These are phyloP conservation scores for Eurotiales sp. DNA, from an alignment of 2,329 filamentous ascomycete genomes.

Conservation along the genomic window DNA sequence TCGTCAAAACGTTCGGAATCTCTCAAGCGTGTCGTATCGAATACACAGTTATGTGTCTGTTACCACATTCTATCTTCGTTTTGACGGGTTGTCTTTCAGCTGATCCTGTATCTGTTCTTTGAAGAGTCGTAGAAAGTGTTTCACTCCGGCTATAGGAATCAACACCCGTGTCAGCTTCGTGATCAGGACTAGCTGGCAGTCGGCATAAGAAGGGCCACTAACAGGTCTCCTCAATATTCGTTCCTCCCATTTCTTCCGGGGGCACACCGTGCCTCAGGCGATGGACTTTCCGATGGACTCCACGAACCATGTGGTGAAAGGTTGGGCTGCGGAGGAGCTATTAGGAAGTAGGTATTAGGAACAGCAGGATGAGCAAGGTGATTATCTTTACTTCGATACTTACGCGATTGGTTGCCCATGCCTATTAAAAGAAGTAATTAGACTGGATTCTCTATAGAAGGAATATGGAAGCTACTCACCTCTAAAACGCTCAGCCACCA, in stretches of 20 bases:
- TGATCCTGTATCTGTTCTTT: slow-evolving; percentile 43
- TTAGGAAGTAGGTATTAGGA: slow-evolving; percentile 2
- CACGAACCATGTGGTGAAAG: slow-evolving; percentile 43
- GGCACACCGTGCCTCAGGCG: slow-evolving; percentile 39
- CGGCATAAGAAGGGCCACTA: slow-evolving; percentile 11
- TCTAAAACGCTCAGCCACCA: slow-evolving; percentile 30
- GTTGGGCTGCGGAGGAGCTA: slow-evolving; percentile 42
- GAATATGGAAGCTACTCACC: slow-evolving; percentile 23
- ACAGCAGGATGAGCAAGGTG: slow-evolving; percentile 11
- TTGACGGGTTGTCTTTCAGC: slow-evolving; percentile 34
- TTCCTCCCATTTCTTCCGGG: slow-evolving; percentile 42
- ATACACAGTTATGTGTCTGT: background rate
- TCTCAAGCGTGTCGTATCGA: slow-evolving; percentile 3
- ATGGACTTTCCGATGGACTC: slow-evolving; percentile 40
- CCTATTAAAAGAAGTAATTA: slow-evolving; percentile 20
- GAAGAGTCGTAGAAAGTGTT: slow-evolving; percentile 36
- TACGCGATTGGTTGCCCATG: slow-evolving; percentile 38
- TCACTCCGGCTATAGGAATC: slow-evolving; percentile 23
- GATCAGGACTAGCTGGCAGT: background rate
- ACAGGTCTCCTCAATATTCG: slow-evolving; percentile 36
- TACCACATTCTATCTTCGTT: slow-evolving; percentile 22
- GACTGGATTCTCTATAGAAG: slow-evolving; percentile 13
- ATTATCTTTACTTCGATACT: slow-evolving; percentile 17
- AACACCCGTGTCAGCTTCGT: background rate
- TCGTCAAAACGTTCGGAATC: slow-evolving; percentile 18